Evolutionary conservation across 2,329 filamentous ascomycete species (phyloP).

Genomic region (Sporothrix brasiliensis): DNA sequence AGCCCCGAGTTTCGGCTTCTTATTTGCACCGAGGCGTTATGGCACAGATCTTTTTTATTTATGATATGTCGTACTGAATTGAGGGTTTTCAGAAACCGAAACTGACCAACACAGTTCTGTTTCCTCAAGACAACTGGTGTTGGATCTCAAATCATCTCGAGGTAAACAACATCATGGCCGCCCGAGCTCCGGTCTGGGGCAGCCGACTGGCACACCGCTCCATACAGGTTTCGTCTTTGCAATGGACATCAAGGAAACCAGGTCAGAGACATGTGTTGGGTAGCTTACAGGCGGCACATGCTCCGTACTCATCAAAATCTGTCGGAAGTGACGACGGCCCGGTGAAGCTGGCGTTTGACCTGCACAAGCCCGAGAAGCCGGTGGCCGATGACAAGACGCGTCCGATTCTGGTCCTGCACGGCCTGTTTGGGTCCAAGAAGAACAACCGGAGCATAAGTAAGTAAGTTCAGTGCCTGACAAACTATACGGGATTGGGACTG

Average conservation of each 20-base stretch:
- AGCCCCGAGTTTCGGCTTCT: slow-evolving; percentile 11
- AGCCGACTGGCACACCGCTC: slow-evolving; percentile 16
- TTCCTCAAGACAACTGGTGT: not conserved
- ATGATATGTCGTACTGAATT: not conserved
- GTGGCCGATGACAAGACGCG: slow-evolving; percentile 48
- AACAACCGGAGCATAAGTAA: slow-evolving; percentile 95
- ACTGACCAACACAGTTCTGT: not conserved
- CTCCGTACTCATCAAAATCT: slow-evolving; percentile 20
- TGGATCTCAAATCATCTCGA: not conserved
- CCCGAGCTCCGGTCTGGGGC: slow-evolving; percentile 10
- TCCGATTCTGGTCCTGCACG: slow-evolving; percentile 87
- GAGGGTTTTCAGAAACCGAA: not conserved
- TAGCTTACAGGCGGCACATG: too few species aligned
- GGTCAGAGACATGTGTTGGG: not conserved
- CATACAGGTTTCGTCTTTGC: not conserved
- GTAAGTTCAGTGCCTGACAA: slow-evolving; percentile 55
- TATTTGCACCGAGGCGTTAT: not conserved
- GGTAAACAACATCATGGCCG: slow-evolving; percentile 11
- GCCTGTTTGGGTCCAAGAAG: slow-evolving; percentile 91
- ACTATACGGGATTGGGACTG: not conserved
- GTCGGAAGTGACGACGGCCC: slow-evolving; percentile 1
- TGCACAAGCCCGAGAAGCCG: slow-evolving; percentile 61
- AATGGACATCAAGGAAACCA: not conserved
- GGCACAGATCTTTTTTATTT: not conserved
- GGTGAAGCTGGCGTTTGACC: slow-evolving; percentile 62